Evolutionary conservation across 116 monocot genomes (phyloP), one percentile per base, ranked within the genome.

Genomic region (Zostera marina): DNA sequence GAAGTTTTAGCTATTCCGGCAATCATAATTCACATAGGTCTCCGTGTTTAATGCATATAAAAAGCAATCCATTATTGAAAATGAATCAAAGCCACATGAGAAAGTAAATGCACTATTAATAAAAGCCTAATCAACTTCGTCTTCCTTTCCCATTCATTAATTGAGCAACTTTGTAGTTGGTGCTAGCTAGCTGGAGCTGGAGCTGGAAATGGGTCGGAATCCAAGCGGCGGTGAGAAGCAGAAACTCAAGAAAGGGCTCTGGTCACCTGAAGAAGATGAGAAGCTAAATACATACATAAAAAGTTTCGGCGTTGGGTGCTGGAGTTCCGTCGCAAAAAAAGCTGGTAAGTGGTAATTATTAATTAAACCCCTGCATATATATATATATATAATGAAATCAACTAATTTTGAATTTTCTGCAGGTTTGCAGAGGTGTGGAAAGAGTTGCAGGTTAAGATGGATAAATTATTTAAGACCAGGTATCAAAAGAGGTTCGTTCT

Each of bases 381-480:
- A n/a, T n/a, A n/a, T n/a, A 16, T 14, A 25, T 25, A n/a, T 13
- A 12, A 17, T 46, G 0, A 10, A 21, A 4, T 22, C 17, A 39
- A 17, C 22, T 46, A 11, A 54, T 16, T 39, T 20, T 11, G 4
- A 14, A 12, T 1, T 22, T 58, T 8, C 52, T 52, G 22, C 57
- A 76, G 76, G 70, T 9, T 21, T 76, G 39, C 56, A 71, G 42
- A 70, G 76, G 44, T 70, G 66, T 52, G 75, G 75, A 4, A 75
- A 75, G 70, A 75, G 58, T 16, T 58, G 58, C 58, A 58, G 58
- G 40, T 21, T 58, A 41, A 58, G 58, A 32, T 58, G 58, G 58
- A 40, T 58, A 42, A 58, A 58, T 41, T 55, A 55, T 25, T 32
- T 55, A 23, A 55, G 10, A 32, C 74, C 74, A 7, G 63, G 49